Percentiles rank a stretch among this genome's conserved stretches.
Conservation (phyloP, 73 alveolate species). For the Symbiodinium natans region DNA sequence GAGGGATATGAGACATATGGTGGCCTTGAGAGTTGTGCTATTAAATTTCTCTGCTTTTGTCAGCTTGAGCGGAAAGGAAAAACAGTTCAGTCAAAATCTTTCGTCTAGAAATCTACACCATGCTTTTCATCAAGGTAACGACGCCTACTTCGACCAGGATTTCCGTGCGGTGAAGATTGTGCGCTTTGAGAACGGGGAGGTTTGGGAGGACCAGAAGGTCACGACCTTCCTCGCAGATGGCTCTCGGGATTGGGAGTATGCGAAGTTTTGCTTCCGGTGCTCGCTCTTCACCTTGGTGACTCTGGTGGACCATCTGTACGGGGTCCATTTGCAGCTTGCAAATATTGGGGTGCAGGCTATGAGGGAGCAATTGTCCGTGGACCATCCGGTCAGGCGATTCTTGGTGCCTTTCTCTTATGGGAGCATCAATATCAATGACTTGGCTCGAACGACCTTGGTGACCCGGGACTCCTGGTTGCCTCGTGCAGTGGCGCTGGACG, state of each 20-base stretch:
- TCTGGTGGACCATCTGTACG: constrained; percentile 29
- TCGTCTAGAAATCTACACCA: not conserved
- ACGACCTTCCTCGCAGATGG: constrained; percentile 18
- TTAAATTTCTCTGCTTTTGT: too few species aligned
- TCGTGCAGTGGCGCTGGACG: not conserved
- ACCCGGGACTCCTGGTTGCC: constrained; percentile 18
- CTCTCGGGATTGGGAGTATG: constrained; percentile 23
- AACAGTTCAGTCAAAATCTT: not conserved
- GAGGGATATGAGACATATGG: not conserved
- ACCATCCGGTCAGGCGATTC: constrained; percentile 27
- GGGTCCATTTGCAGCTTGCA: constrained; percentile 13
- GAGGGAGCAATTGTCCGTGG: constrained; percentile 11
- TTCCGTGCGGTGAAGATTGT: not conserved
- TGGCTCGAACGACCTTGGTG: not conserved
- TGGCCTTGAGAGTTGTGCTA: too few species aligned
- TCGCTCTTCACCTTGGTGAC: constrained; percentile 12
- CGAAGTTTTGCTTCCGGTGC: constrained; percentile 23
- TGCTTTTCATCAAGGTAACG: not conserved
- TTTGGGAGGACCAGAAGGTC: not conserved
- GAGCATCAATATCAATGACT: not conserved
- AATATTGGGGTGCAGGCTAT: not conserved
- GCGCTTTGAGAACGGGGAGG: not conserved
- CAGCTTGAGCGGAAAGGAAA: too few species aligned
- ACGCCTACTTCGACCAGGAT: constrained; percentile 6
- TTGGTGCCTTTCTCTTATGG: constrained; percentile 29